Evolutionary conservation across 1,139 yeast species (phyloP).

Genomic region (Lizanozyma gosingica): DNA sequence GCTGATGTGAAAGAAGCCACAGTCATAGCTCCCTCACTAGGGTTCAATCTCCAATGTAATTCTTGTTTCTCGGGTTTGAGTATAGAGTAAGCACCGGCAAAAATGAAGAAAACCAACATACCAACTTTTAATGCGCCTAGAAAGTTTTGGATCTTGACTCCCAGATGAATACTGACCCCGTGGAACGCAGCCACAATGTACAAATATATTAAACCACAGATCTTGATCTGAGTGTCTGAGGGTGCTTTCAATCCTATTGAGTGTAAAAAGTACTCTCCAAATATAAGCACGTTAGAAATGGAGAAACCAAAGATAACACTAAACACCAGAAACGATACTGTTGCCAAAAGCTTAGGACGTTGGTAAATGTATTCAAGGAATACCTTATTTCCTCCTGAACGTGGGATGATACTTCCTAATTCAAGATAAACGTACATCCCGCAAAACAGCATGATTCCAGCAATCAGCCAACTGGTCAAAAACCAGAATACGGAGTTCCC

Average conservation of each 20-base stretch:
- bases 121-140: conserved; percentile 47
- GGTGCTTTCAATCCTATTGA: conserved; percentile 33
- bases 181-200: conserved; percentile 42
- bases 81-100: conserved; percentile 43
- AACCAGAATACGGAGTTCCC: conserved; percentile 59
- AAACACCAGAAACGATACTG: conserved; percentile 49
- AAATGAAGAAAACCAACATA: conserved; percentile 38
- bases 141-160: conserved; percentile 46
- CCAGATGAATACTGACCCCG: conserved; percentile 45
- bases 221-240: conserved; percentile 24
- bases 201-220: conserved; percentile 24
- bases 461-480: conserved; percentile 51
- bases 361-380: conserved; percentile 59
- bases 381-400: conserved; percentile 69
- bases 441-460: conserved; percentile 54
- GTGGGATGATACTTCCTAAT: conserved; percentile 59
- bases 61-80: conserved; percentile 36
- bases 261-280: conserved; percentile 57
- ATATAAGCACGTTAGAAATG: conserved; percentile 56
- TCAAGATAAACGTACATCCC: conserved; percentile 62
- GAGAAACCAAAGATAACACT: conserved; percentile 58
- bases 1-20: conserved; percentile 46
- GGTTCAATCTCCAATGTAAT: conserved; percentile 15
- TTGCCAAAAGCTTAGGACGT: conserved; percentile 48
- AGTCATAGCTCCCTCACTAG: conserved; percentile 14